These are phyloP conservation scores for Adenanthera pavonina DNA, from an alignment of 306 rosid genomes.

Conservation along the genomic window DNA sequence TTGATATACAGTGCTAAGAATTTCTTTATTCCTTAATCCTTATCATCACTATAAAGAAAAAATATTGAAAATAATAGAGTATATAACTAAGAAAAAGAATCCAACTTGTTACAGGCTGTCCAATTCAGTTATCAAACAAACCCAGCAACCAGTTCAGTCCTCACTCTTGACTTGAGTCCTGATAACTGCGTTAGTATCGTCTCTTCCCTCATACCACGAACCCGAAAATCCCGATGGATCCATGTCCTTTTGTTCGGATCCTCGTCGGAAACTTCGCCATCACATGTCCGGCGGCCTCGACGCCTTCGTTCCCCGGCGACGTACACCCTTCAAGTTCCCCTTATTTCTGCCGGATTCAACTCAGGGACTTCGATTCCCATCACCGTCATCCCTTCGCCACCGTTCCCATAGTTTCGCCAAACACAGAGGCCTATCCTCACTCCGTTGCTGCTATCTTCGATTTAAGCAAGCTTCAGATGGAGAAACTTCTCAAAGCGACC, in stretches of 20 bases:
- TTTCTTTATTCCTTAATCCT: neutral
- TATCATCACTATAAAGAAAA: neutral
- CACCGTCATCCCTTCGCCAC: constrained; percentile 46
- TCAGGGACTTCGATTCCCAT: constrained; percentile 47
- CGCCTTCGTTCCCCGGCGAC: constrained; percentile 56
- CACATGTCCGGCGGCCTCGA: constrained; percentile 55
- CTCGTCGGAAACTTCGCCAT: constrained; percentile 74
- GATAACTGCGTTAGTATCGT: neutral
- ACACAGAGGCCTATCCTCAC: constrained; percentile 38
- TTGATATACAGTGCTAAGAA: neutral
- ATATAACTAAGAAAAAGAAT: neutral
- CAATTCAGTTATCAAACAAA: constrained; percentile 24
- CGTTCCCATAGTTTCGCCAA: constrained; percentile 47
- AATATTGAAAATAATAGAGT: neutral
- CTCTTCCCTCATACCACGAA: neutral
- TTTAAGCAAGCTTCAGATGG: constrained; percentile 59
- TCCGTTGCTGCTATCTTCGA: constrained; percentile 63
- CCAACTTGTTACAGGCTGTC: constrained; percentile 48
- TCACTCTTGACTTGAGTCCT: neutral
- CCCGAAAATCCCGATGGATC: constrained; percentile 58
- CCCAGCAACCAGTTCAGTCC: constrained; percentile 3
- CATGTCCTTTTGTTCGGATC: constrained; percentile 78
- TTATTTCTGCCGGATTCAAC: constrained; percentile 65
- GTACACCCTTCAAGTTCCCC: constrained; percentile 64
- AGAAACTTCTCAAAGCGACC: constrained; percentile 39